Base-by-base conservation (phyloP, 192 early-diverging fungal genomes). In the Coemansia biformis region DNA sequence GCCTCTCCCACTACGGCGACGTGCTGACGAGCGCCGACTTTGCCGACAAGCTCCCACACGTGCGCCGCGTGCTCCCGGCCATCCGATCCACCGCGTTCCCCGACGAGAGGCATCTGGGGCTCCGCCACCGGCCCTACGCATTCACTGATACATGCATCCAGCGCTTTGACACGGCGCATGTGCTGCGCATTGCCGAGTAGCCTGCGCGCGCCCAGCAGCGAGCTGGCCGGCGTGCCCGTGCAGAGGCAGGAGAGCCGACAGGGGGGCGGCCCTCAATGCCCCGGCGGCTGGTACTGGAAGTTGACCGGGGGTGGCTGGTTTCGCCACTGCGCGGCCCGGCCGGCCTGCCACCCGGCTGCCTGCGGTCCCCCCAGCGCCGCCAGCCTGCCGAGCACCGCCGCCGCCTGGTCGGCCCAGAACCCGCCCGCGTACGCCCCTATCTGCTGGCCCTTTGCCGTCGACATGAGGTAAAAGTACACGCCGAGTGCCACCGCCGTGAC, bases 91-190 rank as follows among this genome's bases (percentile, higher is more conserved):
- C 48, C 0, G 52, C 38, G 35, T 39, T 73, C n/a, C 69, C 69
- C 0, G 34, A 41, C 18, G 69, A 73, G 31, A 51, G 26, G 13
- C 28, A 40, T 13, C 30, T 73, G 17, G 49, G 50, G 23, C 57
- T 65, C 26, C 53, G 54, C 19, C 49, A 65, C 30, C 35, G 45
- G 16, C 69, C 69, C 5, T 73, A 57, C 16, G 69, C 69, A 2
- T 65, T 73, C 42, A 54, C 61, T 1, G 62, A 73, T 14, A 73
- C 58, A 7, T 64, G 69, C 24, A 21, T 73, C 19, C 62, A 65
- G 40, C 36, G 18, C 19, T 14, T 65, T 36, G 10, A 16, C 17
- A 14, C n/a, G 34, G 30, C n/a, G n/a, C n/a, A n/a, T n/a, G n/a
- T n/a, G n/a, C n/a, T n/a, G n/a, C n/a, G n/a, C n/a, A n/a, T n/a